Conservation (phyloP, 1,284 basidiomycete species). For the Mycena citricolor region DNA sequence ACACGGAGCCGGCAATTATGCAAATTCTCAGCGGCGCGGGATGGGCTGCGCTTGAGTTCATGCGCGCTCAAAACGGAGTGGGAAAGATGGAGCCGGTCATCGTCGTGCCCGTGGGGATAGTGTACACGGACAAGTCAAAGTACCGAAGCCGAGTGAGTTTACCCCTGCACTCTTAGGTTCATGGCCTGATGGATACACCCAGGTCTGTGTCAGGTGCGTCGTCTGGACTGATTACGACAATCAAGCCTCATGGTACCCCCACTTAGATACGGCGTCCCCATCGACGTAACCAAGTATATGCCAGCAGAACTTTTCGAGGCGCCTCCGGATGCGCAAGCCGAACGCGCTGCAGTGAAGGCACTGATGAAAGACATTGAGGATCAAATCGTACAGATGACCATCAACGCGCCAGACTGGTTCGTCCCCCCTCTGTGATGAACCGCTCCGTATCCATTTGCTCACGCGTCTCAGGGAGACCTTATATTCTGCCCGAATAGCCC, state of each 20-base stretch:
- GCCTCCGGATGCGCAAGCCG: constrained; percentile 40
- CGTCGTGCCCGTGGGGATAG: constrained; percentile 70
- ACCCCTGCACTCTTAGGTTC: not conserved
- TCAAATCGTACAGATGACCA: constrained; percentile 54
- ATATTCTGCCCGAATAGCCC: constrained; percentile 55
- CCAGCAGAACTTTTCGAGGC: constrained; percentile 27
- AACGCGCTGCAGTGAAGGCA: constrained; percentile 55
- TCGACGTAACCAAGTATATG: constrained; percentile 34
- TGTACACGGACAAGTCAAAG: constrained; percentile 72
- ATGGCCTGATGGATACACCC: constrained; percentile 1
- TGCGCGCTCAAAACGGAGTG: constrained; percentile 27
- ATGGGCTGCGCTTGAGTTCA: constrained; percentile 79
- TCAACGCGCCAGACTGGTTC: constrained; percentile 74
- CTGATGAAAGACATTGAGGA: constrained; percentile 58
- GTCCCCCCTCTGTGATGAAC: constrained; percentile 20
- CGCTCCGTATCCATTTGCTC: not conserved
- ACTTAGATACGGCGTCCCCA: constrained; percentile 48
- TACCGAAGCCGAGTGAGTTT: constrained; percentile 57
- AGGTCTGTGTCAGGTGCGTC: constrained; percentile 34
- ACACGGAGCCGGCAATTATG: constrained; percentile 65
- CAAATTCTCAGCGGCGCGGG: constrained; percentile 74
- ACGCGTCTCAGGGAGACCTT: constrained; percentile 53
- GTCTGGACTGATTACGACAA: not conserved
- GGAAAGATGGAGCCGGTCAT: constrained; percentile 33
- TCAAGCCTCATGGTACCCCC: not conserved